phyloP scores from a whole-genome alignment of 169 alveolate species.

The Eimeria maxima region DNA sequence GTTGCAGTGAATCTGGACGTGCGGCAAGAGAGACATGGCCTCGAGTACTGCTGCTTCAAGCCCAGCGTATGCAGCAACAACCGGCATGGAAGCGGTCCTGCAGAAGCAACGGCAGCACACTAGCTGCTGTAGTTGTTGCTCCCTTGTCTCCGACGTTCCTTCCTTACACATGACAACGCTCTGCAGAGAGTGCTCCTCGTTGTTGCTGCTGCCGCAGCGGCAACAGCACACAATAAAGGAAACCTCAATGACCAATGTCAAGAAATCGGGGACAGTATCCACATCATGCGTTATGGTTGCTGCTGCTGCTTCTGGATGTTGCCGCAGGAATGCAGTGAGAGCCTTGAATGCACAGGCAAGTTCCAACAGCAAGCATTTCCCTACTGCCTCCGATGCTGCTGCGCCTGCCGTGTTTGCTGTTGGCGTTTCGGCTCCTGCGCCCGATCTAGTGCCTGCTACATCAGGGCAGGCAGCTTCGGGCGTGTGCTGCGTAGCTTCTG shows the following conservation, averaged over 20 bases:
- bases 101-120: constrained; percentile 59
- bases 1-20: constrained; percentile 20
- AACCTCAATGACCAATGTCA: constrained; percentile 8
- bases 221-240: constrained; percentile 1
- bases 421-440: constrained; percentile 23
- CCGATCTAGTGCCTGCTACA: neutral
- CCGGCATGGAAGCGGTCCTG: neutral
- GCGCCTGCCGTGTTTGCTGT: constrained; percentile 4
- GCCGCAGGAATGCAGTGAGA: constrained; percentile 68
- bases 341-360: constrained; percentile 53
- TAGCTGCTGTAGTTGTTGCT: constrained; percentile 25
- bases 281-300: neutral
- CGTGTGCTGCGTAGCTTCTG: neutral
- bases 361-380: constrained; percentile 15
- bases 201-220: constrained; percentile 50
- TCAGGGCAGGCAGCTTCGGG: neutral
- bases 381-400: neutral
- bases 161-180: neutral
- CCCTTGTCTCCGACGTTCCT: constrained; percentile 12
- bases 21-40: constrained; percentile 51
- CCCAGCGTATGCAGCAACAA: constrained; percentile 9
- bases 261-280: neutral
- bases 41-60: constrained; percentile 64
- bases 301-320: constrained; percentile 45
- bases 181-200: neutral